These are phyloP conservation scores for Arachis stenosperma DNA, from an alignment of 306 rosid genomes.

Conservation along the genomic window DNA sequence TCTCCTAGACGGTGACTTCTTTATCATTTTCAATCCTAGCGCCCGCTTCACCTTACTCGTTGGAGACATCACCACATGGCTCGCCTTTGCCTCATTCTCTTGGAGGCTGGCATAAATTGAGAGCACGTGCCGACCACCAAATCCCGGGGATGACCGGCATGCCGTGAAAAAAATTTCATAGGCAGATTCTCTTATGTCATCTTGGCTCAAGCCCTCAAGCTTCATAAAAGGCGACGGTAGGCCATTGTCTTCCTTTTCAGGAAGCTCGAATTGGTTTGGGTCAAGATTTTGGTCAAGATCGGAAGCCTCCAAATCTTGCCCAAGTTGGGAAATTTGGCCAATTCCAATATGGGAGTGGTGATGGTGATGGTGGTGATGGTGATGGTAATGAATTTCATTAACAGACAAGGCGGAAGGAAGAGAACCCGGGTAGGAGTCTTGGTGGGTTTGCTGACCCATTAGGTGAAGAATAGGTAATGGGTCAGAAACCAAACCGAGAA, in stretches of 20 bases:
- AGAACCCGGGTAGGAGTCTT: constrained; percentile 64
- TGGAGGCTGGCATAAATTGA: constrained; percentile 48
- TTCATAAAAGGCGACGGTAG: constrained; percentile 58
- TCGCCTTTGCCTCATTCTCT: constrained; percentile 34
- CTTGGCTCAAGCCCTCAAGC: constrained; percentile 53
- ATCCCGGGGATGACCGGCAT: constrained; percentile 83
- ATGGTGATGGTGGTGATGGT: constrained; percentile 19
- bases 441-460: constrained; percentile 87
- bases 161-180: constrained; percentile 91
- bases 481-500: constrained; percentile 38
- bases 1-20: constrained; percentile 87
- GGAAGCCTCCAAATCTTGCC: constrained; percentile 2
- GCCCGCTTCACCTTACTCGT: constrained; percentile 77
- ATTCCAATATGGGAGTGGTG: constrained; percentile 21
- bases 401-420: constrained; percentile 26
- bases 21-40: constrained; percentile 81
- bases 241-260: constrained; percentile 37
- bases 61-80: constrained; percentile 68
- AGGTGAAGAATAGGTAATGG: constrained; percentile 22
- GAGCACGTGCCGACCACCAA: constrained; percentile 69
- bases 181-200: constrained; percentile 74
- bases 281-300: not conserved
- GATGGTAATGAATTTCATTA: constrained; percentile 44
- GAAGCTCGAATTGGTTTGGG: not conserved
- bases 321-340: too few relatives aligned